Evolutionary conservation across 1,139 yeast genomes (phyloP).

Genomic region (Taphrina confusa): DNA sequence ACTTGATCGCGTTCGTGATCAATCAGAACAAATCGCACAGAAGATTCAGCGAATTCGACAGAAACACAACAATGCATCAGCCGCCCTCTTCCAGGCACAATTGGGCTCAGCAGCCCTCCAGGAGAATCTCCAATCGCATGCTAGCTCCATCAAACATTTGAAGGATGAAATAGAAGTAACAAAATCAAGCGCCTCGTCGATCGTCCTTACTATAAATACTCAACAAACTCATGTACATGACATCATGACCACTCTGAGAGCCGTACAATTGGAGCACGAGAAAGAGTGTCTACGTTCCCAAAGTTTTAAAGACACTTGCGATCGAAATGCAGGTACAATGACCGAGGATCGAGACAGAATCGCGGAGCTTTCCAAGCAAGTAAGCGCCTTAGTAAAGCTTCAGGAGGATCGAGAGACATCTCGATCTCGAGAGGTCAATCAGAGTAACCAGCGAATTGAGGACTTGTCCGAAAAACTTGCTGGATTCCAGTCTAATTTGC

Average conservation of each 20-base stretch:
- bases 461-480: neutral
- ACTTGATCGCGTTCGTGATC: neutral
- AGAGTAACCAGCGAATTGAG: neutral
- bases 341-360: constrained; percentile 16
- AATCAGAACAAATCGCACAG: neutral
- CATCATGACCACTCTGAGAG: neutral
- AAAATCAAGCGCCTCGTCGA: neutral
- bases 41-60: neutral
- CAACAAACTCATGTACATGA: neutral
- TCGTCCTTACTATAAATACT: neutral
- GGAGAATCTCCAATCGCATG: neutral
- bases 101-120: neutral
- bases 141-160: neutral
- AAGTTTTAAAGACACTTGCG: neutral
- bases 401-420: neutral
- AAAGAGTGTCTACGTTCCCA: neutral
- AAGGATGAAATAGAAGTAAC: neutral
- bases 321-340: constrained; percentile 17
- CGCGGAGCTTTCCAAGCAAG: constrained; percentile 3
- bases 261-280: neutral
- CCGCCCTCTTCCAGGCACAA: neutral
- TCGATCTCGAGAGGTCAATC: neutral
- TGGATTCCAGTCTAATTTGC: neutral
- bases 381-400: neutral
- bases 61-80: neutral